Percentiles rank a stretch among this genome's conserved stretches.
phyloP scores from a whole-genome alignment of 2,329 filamentous ascomycete species.

The Claviceps spartinae region DNA sequence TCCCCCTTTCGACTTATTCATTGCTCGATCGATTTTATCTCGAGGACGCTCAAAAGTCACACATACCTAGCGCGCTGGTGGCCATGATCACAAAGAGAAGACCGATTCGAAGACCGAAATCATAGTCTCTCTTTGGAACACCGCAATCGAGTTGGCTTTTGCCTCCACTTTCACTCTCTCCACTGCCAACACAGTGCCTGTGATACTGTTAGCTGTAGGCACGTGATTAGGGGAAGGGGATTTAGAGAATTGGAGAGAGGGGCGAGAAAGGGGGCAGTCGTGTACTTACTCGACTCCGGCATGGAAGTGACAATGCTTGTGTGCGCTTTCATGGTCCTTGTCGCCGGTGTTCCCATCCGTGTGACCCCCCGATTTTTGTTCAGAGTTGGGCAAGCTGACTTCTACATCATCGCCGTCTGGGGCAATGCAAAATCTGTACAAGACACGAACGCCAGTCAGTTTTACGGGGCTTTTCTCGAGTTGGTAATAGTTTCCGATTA shows the following conservation, averaged over 20 bases:
- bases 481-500: background rate
- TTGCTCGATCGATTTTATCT: too few species aligned
- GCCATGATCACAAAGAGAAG: conserved; percentile 58
- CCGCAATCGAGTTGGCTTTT: conserved; percentile 27
- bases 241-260: background rate
- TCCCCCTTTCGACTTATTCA: background rate
- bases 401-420: conserved; percentile 47
- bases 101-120: conserved; percentile 54
- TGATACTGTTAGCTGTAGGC: conserved; percentile 5
- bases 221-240: background rate
- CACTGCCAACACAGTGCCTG: conserved; percentile 43
- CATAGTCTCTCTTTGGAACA: conserved; percentile 40
- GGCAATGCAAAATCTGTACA: conserved; percentile 45
- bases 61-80: conserved; percentile 49
- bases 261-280: too few species aligned
- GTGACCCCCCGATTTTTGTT: conserved; percentile 10
- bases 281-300: conserved; percentile 55
- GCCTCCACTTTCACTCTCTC: conserved; percentile 22
- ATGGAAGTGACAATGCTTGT: conserved; percentile 44
- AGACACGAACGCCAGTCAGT: background rate
- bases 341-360: background rate
- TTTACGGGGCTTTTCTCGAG: background rate
- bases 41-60: background rate
- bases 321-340: conserved; percentile 5
- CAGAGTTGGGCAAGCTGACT: conserved; percentile 25